Evolutionary conservation across 2,329 filamentous ascomycete species (phyloP).

Genomic region (Endocalyx cinctus): DNA sequence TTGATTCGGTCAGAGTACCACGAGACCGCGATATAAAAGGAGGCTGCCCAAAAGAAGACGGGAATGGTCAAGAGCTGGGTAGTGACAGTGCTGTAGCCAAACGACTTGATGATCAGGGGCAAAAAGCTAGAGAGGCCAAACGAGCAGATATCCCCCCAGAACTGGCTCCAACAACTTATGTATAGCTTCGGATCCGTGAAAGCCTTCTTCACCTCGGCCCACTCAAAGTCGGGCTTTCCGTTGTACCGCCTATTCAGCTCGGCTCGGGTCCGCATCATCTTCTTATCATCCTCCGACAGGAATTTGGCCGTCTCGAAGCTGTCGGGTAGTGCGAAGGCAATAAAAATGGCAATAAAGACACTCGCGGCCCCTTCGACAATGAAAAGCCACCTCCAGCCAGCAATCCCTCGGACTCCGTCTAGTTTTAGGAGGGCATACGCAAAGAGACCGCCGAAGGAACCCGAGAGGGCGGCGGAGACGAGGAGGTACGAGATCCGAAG

Average conservation of each 20-base stretch:
- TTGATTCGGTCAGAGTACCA: too few relatives aligned
- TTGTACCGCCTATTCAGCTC: too few relatives aligned
- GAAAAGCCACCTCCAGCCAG: constrained; percentile 60
- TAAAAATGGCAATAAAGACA: constrained; percentile 37
- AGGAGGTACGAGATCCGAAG: constrained; percentile 65
- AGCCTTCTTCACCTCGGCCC: too few relatives aligned
- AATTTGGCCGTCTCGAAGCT: constrained; percentile 49
- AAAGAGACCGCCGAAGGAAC: constrained; percentile 58
- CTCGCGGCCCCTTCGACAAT: constrained; percentile 60
- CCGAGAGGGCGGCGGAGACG: constrained; percentile 60
- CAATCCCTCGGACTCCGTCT: constrained; percentile 47
- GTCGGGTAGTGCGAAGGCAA: constrained; percentile 49
- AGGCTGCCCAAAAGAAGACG: too few relatives aligned
- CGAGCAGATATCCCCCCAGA: too few relatives aligned
- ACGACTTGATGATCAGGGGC: constrained; percentile 27
- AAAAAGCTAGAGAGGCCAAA: too few relatives aligned
- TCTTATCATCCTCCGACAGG: too few relatives aligned
- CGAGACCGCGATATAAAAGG: too few relatives aligned
- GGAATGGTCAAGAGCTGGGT: constrained; percentile 21
- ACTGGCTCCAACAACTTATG: too few relatives aligned
- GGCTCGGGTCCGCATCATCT: too few relatives aligned
- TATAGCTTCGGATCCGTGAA: too few relatives aligned
- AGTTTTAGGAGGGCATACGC: constrained; percentile 57
- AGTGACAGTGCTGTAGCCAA: constrained; percentile 25
- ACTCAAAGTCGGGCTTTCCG: too few relatives aligned